A percentile compares a stretch with the other conserved stretches of the same genome.
These are phyloP conservation scores for Fusarium equiseti DNA, from an alignment of 2,329 filamentous ascomycete species.

Conservation along the genomic window DNA sequence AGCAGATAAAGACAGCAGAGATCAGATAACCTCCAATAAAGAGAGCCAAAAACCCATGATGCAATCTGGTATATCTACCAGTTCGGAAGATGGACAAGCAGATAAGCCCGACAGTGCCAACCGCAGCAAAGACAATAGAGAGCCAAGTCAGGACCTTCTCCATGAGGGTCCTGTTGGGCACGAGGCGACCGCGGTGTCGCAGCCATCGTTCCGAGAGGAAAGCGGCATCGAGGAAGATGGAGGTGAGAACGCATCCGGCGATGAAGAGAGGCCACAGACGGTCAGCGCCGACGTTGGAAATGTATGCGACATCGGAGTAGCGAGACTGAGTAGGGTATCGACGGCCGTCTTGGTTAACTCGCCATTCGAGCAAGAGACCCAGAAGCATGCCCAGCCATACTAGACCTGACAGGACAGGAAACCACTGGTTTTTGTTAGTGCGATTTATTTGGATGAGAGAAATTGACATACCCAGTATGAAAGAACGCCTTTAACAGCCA, in stretches of 20 bases:
- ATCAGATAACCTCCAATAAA: slow-evolving; percentile 91
- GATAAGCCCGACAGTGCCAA: slow-evolving; percentile 84
- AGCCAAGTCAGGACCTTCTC: slow-evolving; percentile 74
- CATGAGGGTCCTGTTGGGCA: slow-evolving; percentile 71
- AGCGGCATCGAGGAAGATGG: slow-evolving; percentile 82
- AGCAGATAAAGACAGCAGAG: slow-evolving; percentile 88
- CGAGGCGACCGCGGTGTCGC: slow-evolving; percentile 82
- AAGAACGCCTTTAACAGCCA: slow-evolving; percentile 50
- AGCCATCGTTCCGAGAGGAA: slow-evolving; percentile 88
- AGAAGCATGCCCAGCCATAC: slow-evolving; percentile 77
- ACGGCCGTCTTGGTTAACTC: slow-evolving; percentile 63
- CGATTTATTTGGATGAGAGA: neutral
- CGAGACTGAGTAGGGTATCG: slow-evolving; percentile 71
- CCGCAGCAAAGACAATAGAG: slow-evolving; percentile 75
- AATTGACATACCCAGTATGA: slow-evolving; percentile 56
- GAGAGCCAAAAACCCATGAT: slow-evolving; percentile 81
- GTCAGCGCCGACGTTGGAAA: slow-evolving; percentile 73
- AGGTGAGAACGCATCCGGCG: slow-evolving; percentile 75
- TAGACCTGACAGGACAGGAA: slow-evolving; percentile 76
- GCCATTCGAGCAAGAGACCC: slow-evolving; percentile 78
- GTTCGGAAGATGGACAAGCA: slow-evolving; percentile 90
- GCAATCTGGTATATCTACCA: slow-evolving; percentile 71
- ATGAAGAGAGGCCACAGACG: slow-evolving; percentile 83
- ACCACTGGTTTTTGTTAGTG: slow-evolving; percentile 56
- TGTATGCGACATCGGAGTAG: slow-evolving; percentile 75